phyloP scores from a whole-genome alignment of 108 stramenopile species.

The Hondaea fermentalgiana region DNA sequence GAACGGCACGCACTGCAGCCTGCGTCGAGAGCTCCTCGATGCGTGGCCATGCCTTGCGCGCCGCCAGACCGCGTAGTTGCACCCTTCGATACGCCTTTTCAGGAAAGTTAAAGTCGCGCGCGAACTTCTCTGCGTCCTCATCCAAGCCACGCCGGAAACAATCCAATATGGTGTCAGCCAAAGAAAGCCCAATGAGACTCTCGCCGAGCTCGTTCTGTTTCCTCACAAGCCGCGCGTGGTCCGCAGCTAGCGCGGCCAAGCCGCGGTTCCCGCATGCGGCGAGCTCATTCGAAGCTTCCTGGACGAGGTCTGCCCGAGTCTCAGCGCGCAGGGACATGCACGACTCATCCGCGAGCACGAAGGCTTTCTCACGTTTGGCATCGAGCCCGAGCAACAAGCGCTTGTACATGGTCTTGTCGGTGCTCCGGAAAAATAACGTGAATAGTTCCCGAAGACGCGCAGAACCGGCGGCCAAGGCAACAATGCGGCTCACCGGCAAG shows the following conservation, averaged over 20 bases:
- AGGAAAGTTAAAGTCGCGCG: neutral
- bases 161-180: neutral
- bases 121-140: neutral
- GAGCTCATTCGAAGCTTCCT: neutral
- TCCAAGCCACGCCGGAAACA: neutral
- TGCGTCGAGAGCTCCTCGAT: conserved; percentile 9
- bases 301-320: neutral
- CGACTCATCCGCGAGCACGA: conserved; percentile 1
- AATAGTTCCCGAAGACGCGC: neutral
- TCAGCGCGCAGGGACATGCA: neutral
- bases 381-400: neutral
- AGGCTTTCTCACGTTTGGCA: neutral
- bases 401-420: neutral
- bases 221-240: neutral
- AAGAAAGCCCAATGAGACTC: neutral
- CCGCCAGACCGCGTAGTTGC: conserved; percentile 1
- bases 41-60: neutral
- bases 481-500: neutral
- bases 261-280: neutral
- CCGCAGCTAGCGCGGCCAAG: neutral
- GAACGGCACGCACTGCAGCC: neutral
- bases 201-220: conserved; percentile 1
- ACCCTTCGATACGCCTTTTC: neutral
- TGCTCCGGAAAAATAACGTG: neutral
- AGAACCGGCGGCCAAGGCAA: neutral